Evolutionary conservation across 139 green algal species (phyloP), one percentile per base, ranked within the genome.

Genomic region (Asterochloris erici): DNA sequence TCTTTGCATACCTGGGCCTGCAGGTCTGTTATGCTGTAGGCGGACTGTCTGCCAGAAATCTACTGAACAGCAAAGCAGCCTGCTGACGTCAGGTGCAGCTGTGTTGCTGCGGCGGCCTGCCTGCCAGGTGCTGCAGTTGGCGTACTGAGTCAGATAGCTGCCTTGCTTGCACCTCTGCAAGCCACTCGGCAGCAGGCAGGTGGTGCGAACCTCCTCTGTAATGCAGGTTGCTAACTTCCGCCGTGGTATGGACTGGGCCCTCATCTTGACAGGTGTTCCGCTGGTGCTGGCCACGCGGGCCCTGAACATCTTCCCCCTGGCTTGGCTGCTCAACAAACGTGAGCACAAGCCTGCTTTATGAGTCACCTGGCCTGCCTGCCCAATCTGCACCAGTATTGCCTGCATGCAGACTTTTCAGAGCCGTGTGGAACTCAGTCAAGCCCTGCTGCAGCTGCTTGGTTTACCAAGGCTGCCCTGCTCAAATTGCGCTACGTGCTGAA

Each of bases 1-100:
- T 95, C 47, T 95, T 95, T 82, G 92, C 89, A 16, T 95, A 95
- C 85, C 84, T 95, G 54, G 92, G 92, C 60, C 85, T 95, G 66
- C 91, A 94, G 85, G 84, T 91, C 12, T 74, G 16, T 76, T 28
- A 86, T 66, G 17, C 66, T 71, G 66, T 71, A 2, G 19, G 19
- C 21, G 2, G 66, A 71, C 66, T 71, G 21, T 71, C 9, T 71
- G 66, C 10, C 66, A 26, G 63, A 14, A 71, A 4, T 9, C 66
- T 26, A 9, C 66, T 26, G 38, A 54, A 54, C 38, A 54, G 38
- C 4, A 54, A 54, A 54, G 38, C 38, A 10, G 38, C 38, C 2
- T 10, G 38, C 38, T 54, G 38, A 6, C 38, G 2, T 54, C 38
- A 54, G 6, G 4, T 54, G 38, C 38, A 54, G 4, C 38, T 54